Percentiles rank a stretch among this genome's conserved stretches.
phyloP scores from a whole-genome alignment of 306 rosid species.

The Corylus avellana region DNA sequence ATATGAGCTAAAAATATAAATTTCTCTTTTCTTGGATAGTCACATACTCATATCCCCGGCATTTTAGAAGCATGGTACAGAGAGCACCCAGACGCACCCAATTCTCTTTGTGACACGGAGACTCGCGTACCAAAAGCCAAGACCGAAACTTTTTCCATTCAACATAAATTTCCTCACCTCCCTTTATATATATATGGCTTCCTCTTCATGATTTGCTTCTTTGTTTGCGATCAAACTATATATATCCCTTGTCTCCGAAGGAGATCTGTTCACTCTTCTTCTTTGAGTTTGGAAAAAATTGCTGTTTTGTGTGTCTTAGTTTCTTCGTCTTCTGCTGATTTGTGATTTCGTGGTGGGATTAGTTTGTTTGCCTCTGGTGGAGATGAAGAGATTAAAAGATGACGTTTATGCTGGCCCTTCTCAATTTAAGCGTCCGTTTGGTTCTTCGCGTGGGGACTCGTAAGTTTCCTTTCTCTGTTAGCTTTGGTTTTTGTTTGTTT shows the following conservation, averaged over 20 bases:
- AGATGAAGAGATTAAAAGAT: conserved; percentile 32
- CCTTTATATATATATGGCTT: neutral
- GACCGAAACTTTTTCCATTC: neutral
- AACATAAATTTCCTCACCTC: neutral
- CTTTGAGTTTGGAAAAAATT: neutral
- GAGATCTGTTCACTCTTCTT: conserved; percentile 29
- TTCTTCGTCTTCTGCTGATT: neutral
- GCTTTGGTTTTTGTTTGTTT: neutral
- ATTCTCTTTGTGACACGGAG: neutral
- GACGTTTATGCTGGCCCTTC: conserved; percentile 52
- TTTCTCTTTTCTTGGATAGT: no score
- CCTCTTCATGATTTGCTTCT: neutral
- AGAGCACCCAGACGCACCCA: neutral
- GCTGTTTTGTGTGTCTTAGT: neutral
- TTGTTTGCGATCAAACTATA: conserved; percentile 17
- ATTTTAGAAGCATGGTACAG: neutral
- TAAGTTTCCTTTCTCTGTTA: conserved; percentile 36
- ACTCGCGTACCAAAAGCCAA: neutral
- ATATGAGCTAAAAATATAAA: no score
- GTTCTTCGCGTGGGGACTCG: conserved; percentile 69
- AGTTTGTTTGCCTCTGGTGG: neutral
- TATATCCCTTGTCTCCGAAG: neutral
- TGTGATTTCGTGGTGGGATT: neutral
- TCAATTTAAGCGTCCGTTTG: conserved; percentile 64
- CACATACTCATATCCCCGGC: no score